Percentiles rank a stretch among this genome's conserved stretches.
Conservation (phyloP, 2,329 filamentous ascomycete genomes). For the Sarocladium kiliense region DNA sequence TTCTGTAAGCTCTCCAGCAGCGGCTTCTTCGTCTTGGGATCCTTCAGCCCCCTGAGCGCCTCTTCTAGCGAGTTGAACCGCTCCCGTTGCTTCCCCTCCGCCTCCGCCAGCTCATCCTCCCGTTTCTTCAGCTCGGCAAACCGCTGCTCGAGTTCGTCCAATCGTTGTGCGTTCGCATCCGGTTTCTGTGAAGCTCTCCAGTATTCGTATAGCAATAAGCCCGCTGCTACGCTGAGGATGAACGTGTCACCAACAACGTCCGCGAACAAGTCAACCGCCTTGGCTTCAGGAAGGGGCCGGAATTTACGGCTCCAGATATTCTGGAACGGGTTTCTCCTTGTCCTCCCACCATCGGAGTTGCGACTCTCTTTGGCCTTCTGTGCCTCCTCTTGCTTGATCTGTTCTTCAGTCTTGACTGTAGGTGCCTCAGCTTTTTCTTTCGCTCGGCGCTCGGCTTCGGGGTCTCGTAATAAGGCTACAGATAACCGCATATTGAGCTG, state of each 20-base stretch:
- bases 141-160: conserved; percentile 42
- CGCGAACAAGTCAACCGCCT: conserved; percentile 62
- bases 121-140: conserved; percentile 44
- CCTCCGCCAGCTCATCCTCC: conserved; percentile 43
- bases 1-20: conserved; percentile 26
- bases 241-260: conserved; percentile 61
- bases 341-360: conserved; percentile 31
- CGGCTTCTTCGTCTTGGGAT: conserved; percentile 53
- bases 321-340: conserved; percentile 34
- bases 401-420: conserved; percentile 61
- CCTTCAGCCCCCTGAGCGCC: conserved; percentile 43
- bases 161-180: conserved; percentile 48
- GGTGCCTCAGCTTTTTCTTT: conserved; percentile 59
- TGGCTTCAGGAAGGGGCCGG: conserved; percentile 55
- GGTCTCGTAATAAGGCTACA: conserved; percentile 54
- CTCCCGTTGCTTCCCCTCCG: conserved; percentile 38
- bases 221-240: conserved; percentile 53
- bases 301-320: conserved; percentile 61
- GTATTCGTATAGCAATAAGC: conserved; percentile 57
- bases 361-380: conserved; percentile 32
- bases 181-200: conserved; percentile 55
- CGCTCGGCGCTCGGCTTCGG: conserved; percentile 50
- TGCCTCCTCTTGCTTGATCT: conserved; percentile 48
- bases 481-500: conserved; percentile 63
- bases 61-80: conserved; percentile 50